Conservation (phyloP, 2,329 filamentous ascomycete genomes). For the Venturia nashicola region DNA sequence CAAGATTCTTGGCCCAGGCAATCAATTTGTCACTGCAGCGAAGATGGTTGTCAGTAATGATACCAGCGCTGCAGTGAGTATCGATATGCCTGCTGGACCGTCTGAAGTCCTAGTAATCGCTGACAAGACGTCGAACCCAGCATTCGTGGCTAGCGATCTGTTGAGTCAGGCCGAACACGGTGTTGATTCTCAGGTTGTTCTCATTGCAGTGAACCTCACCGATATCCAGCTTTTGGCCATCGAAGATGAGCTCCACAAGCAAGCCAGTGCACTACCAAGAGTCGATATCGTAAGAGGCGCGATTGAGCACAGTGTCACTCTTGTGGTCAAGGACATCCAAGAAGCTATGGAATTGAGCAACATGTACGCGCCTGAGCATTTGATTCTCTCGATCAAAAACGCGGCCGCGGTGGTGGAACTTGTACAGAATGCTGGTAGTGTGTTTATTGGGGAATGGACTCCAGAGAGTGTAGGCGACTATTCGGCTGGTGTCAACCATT, state of each 20-base stretch:
- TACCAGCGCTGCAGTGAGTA: conserved; percentile 85
- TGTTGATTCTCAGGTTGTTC: conserved; percentile 86
- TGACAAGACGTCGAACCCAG: conserved; percentile 76
- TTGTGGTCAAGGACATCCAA: conserved; percentile 61
- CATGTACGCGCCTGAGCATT: conserved; percentile 87
- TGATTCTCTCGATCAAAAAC: conserved; percentile 80
- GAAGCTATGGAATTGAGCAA: conserved; percentile 78
- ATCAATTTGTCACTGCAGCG: conserved; percentile 95
- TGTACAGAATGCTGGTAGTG: conserved; percentile 88
- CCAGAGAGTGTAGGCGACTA: conserved; percentile 97
- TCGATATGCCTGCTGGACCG: conserved; percentile 96
- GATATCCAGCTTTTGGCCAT: conserved; percentile 67
- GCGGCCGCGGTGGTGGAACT: conserved; percentile 61
- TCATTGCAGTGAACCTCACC: conserved; percentile 70
- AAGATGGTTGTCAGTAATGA: conserved; percentile 99
- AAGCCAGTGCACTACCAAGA: conserved; percentile 75
- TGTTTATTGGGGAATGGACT: conserved; percentile 93
- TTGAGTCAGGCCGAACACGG: conserved; percentile 95
- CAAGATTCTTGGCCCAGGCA: conserved; percentile 95
- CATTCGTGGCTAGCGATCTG: conserved; percentile 89
- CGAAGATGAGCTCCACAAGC: conserved; percentile 78
- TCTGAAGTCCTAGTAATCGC: conserved; percentile 95
- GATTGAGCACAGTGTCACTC: conserved; percentile 83
- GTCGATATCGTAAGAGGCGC: conserved; percentile 87
- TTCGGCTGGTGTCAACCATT: conserved; percentile 95